These are phyloP conservation scores for Inosperma sp. DNA, from an alignment of 768 basidiomycete genomes.

Conservation along the genomic window DNA sequence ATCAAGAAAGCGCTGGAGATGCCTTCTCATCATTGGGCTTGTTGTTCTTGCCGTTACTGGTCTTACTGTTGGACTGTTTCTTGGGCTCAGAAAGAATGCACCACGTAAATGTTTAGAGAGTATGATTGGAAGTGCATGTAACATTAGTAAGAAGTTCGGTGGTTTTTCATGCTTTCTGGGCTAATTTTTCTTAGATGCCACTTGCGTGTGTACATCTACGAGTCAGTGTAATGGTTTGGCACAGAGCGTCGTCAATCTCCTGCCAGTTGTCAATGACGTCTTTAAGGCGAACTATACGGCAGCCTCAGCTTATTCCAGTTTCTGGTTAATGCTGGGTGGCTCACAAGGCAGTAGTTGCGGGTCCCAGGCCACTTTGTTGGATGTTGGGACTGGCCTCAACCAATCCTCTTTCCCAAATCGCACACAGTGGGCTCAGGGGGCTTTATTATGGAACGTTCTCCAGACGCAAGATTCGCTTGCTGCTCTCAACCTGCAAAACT, in stretches of 20 bases:
- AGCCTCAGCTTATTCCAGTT: conserved; percentile 39
- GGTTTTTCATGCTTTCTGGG: not conserved
- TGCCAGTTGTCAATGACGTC: conserved; percentile 44
- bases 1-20: not conserved
- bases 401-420: conserved; percentile 41
- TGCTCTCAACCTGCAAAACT: conserved; percentile 39
- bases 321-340: conserved; percentile 49
- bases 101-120: conserved; percentile 36
- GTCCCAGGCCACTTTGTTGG: conserved; percentile 50
- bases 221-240: conserved; percentile 49
- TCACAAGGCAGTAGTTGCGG: conserved; percentile 43
- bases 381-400: conserved; percentile 46
- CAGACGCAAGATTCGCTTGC: conserved; percentile 44
- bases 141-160: conserved; percentile 42
- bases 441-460: conserved; percentile 56
- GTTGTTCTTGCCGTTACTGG: conserved; percentile 38
- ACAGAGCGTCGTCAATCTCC: conserved; percentile 44
- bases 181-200: conserved; percentile 41
- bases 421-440: conserved; percentile 53
- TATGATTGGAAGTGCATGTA: conserved; percentile 48
- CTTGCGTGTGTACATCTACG: conserved; percentile 56
- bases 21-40: conserved; percentile 20
- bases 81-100: conserved; percentile 12
- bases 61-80: conserved; percentile 39
- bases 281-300: conserved; percentile 46